Evolutionary conservation across 176 grass and related monocot genomes (phyloP), one percentile per base, ranked within the genome.

Genomic region (Musa itinerans): DNA sequence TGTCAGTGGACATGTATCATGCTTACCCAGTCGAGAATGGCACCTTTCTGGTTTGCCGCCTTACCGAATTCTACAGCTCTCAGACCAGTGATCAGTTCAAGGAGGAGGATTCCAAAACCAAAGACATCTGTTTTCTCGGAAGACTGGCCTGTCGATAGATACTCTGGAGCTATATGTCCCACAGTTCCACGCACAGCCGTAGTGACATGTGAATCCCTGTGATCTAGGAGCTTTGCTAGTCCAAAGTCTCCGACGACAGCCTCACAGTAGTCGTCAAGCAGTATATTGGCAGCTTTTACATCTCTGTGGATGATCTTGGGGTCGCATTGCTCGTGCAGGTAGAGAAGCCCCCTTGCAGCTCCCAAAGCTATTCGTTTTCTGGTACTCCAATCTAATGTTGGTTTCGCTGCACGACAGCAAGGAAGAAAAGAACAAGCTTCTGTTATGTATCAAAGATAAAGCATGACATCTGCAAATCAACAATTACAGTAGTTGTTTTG

Each of bases 231-330:
- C 77, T 96, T 96, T 8, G 93, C 93, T 0, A 92, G 89, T 49
- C 93, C 93, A 0, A 96, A 96, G 72, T 96, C 89, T 16, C 93
- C 93, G 1, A 96, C 89, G 34, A 96, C 78, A 0, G 93, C 93
- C 78, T 92, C 89, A 1, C 87, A 92, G 27, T 71, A 87, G n/a
- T 92, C 87, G 7, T 96, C 89, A 50, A 96, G 83, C 17, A 96
- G 63, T n/a, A 96, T 73, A 54, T 96, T 96, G n/a, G 89, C 89
- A 1, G 93, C 89, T 74, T 96, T 96, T 50, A 96, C 93, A 12
- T 96, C 93, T 56, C 93, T 83, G 54, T 96, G 93, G 71, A 92
- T 96, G 78, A 92, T 92, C 84, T 96, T 96, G 34, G 93, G 93
- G 61, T 96, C 93, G 21, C 89, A 96, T 78, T 96, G 93, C 74